A percentile compares a stretch with the other conserved stretches of the same genome.
Evolutionary conservation across 192 early-diverging fungal genomes (phyloP).

Genomic region (Backusella tarrabulga): DNA sequence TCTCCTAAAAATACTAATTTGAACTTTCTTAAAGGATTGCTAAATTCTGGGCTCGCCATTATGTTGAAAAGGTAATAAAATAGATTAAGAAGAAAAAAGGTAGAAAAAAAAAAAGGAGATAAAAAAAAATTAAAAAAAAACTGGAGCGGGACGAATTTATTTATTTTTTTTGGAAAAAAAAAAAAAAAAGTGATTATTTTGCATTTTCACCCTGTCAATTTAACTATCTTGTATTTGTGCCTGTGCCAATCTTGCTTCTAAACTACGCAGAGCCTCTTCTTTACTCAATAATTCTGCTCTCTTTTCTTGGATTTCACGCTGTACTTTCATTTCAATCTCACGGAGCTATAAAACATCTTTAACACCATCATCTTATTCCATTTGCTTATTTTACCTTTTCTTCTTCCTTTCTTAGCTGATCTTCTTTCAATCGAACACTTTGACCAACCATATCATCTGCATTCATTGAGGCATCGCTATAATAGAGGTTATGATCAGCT

Average conservation of each 20-base stretch:
- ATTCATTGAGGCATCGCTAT: conserved; percentile 31
- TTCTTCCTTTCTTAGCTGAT: conserved; percentile 53
- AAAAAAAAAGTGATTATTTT: neutral
- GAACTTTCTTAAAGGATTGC: conserved; percentile 81
- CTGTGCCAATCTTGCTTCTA: conserved; percentile 48
- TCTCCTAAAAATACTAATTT: conserved; percentile 99
- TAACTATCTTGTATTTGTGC: conserved; percentile 36
- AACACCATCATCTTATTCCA: neutral
- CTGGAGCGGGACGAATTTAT: neutral
- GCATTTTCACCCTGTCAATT: conserved; percentile 7
- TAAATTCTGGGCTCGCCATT: conserved; percentile 26
- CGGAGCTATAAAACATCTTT: conserved; percentile 23
- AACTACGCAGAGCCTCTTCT: conserved; percentile 50
- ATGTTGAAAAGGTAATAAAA: neutral
- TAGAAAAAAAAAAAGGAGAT: neutral
- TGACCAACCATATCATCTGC: conserved; percentile 43
- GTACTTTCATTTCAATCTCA: conserved; percentile 52
- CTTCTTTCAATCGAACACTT: conserved; percentile 49
- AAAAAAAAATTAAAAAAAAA: neutral
- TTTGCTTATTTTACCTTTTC: conserved; percentile 35
- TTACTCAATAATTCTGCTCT: conserved; percentile 55
- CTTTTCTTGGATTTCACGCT: conserved; percentile 56
- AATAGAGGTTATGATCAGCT: too few species aligned
- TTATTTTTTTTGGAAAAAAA: neutral
- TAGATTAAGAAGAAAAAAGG: neutral